Percentiles rank a stretch among this genome's conserved stretches.
These are phyloP conservation scores for Cynanchum wilfordii DNA, from an alignment of 257 asterid species.

Conservation along the genomic window DNA sequence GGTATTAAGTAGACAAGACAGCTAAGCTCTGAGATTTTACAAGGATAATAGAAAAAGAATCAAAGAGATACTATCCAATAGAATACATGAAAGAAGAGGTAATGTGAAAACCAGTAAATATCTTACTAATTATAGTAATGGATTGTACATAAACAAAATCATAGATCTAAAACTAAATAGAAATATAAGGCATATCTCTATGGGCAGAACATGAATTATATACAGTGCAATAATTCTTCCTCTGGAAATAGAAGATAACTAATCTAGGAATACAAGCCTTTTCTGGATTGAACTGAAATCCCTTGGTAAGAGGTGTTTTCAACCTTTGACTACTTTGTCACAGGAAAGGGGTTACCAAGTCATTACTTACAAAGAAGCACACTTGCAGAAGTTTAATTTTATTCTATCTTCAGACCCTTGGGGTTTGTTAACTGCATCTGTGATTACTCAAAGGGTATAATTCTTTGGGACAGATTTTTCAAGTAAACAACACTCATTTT, in stretches of 20 bases:
- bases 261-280: background rate
- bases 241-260: background rate
- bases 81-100: background rate
- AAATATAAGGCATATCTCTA: background rate
- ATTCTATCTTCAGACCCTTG: background rate
- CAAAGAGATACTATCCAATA: background rate
- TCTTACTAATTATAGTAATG: background rate
- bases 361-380: background rate
- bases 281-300: background rate
- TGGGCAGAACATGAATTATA: background rate
- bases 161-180: background rate
- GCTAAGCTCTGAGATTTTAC: background rate
- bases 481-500: background rate
- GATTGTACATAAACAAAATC: background rate
- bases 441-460: background rate
- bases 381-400: background rate
- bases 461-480: background rate
- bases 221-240: background rate
- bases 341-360: background rate
- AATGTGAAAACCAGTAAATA: background rate
- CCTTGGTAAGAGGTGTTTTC: background rate
- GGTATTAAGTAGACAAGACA: background rate
- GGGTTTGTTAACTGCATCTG: background rate
- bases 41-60: background rate
- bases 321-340: background rate